Base-by-base conservation (phyloP, 768 basidiomycete species). In the Psilocybe subaeruginosa region DNA sequence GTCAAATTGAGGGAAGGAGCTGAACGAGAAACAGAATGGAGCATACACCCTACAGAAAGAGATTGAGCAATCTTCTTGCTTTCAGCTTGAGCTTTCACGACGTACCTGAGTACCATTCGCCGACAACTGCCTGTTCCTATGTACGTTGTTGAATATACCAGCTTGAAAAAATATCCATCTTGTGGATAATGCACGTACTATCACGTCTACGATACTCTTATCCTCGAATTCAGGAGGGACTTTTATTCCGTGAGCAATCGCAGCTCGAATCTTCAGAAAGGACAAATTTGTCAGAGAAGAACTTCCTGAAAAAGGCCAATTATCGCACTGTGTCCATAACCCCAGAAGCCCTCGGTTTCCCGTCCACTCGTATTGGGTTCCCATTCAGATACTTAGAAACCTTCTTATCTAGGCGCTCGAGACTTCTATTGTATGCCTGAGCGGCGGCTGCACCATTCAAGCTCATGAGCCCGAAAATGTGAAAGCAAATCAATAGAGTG, bases 221-320 rank as follows among this genome's bases (percentile, higher is more conserved):
- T 93, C 90, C 62, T 85, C 79, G 57, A 94, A 90, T 64, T 90
- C 92, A 1, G 82, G 72, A 2, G 92, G 92, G 2, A 93, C 83
- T 58, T 80, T 74, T 56, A 94, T 76, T 4, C 86, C 88, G 69
- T 94, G 91, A 0, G 91, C 90, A 29, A 81, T 74, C 5, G 91
- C 84, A 6, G 91, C 87, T 39, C 85, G 81, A 59, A 91, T 74
- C 90, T 90, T 61, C 16, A 9, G 9, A 51, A 47, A 19, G 51
- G 1, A 39, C n/a, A 17, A 16, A 33, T 41, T 16, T 14, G 23
- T 3, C n/a, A 58, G 47, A 30, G 41, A 29, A 52, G 11, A 46
- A 12, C 4, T 11, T 17, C 12, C 29, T 9, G 8, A 57, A 56
- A 30, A 19, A 39, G 37, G 8, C 14, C n/a, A 5, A 41, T 30